A percentile compares a stretch with the other conserved stretches of the same genome.
These are phyloP conservation scores for Niebla homalea DNA, from an alignment of 495 filamentous ascomycete genomes.

Conservation along the genomic window DNA sequence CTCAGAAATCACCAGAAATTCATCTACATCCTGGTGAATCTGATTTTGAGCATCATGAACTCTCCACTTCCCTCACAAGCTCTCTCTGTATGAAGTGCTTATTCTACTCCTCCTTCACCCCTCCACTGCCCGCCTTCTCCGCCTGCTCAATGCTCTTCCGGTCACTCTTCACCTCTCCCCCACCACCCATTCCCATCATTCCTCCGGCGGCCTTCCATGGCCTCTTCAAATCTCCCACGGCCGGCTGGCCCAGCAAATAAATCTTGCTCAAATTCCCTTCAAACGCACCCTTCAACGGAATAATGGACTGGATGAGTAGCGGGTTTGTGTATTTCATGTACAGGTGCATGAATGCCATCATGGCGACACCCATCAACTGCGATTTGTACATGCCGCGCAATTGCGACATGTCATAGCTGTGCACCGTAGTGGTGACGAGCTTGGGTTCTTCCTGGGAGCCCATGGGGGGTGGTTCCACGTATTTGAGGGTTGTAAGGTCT, in stretches of 20 bases:
- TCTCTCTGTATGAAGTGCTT: neutral
- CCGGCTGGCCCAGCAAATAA: conserved; percentile 81
- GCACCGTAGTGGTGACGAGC: conserved; percentile 86
- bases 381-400: conserved; percentile 69
- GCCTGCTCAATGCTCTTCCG: conserved; percentile 89
- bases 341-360: conserved; percentile 97
- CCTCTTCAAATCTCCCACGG: conserved; percentile 78
- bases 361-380: conserved; percentile 86
- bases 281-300: conserved; percentile 88
- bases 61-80: neutral
- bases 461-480: conserved; percentile 88
- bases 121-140: conserved; percentile 73
- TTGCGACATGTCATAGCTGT: conserved; percentile 82
- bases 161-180: conserved; percentile 72
- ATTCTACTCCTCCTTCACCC: conserved; percentile 75
- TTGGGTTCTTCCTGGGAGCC: conserved; percentile 86
- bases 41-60: neutral
- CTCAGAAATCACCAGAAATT: neutral
- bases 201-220: conserved; percentile 84
- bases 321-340: conserved; percentile 99
- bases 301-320: conserved; percentile 94
- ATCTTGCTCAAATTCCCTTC: conserved; percentile 94
- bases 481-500: conserved; percentile 98
- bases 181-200: conserved; percentile 53
- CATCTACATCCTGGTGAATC: neutral